These are phyloP conservation scores for Thalassiosira livingstoniorum DNA, from an alignment of 352 stramenopile species.

Conservation along the genomic window DNA sequence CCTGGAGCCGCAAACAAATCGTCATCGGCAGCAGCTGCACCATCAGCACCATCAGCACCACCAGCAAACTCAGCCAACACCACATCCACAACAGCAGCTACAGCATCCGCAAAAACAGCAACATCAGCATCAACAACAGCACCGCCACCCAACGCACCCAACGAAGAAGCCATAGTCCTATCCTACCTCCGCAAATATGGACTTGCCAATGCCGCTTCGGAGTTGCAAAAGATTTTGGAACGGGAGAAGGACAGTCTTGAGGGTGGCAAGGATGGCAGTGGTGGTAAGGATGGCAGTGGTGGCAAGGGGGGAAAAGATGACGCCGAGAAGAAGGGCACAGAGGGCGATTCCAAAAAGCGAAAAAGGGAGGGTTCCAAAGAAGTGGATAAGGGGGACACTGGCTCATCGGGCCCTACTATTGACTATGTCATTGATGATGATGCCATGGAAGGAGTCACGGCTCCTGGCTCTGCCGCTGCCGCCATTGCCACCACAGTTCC, in stretches of 20 bases:
- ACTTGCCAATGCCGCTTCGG: constrained; percentile 37
- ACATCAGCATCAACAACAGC: constrained; percentile 2
- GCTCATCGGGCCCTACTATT: too few species aligned
- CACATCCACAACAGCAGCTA: neutral
- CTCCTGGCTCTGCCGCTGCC: neutral
- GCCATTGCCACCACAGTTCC: neutral
- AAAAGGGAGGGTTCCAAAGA: constrained; percentile 32
- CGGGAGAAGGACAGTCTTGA: constrained; percentile 9
- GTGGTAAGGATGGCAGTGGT: constrained; percentile 52
- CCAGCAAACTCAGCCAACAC: neutral
- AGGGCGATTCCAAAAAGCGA: constrained; percentile 35
- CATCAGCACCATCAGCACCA: neutral
- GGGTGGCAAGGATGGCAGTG: constrained; percentile 14
- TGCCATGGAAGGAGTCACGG: constrained; percentile 12
- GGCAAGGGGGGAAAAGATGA: neutral
- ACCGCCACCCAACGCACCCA: neutral
- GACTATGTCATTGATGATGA: constrained; percentile 34
- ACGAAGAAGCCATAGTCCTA: constrained; percentile 54
- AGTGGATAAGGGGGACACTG: too few species aligned
- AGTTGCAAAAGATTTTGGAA: constrained; percentile 42
- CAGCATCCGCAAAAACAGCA: neutral
- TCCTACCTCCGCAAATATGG: constrained; percentile 60
- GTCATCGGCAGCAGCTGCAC: neutral
- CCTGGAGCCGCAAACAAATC: neutral
- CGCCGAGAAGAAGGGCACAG: constrained; percentile 32